A percentile compares a stretch with the other conserved stretches of the same genome.
phyloP scores from a whole-genome alignment of 2,329 filamentous ascomycete species.

The Celoporthe dispersa region DNA sequence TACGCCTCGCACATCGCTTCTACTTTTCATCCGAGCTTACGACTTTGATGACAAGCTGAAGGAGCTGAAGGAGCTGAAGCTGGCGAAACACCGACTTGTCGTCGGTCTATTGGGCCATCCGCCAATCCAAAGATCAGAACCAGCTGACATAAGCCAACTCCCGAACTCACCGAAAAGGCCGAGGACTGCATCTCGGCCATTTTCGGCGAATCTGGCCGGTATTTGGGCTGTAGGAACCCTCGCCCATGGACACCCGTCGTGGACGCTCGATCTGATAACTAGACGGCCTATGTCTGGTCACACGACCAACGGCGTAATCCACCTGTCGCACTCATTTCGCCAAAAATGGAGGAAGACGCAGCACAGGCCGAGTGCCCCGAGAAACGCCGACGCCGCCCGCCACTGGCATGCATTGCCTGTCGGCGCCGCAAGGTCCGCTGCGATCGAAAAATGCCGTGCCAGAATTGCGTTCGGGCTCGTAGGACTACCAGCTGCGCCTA shows the following conservation, averaged over 20 bases:
- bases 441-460: slow-evolving; percentile 46
- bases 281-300: not conserved
- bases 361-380: slow-evolving; percentile 4
- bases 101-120: not conserved
- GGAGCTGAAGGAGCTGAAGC: not conserved
- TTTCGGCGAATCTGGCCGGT: slow-evolving; percentile 1
- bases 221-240: not conserved
- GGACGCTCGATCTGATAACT: slow-evolving; percentile 2
- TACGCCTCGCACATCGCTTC: not conserved
- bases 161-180: not conserved
- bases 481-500: slow-evolving; percentile 41
- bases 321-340: not conserved
- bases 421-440: slow-evolving; percentile 50
- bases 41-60: not conserved
- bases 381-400: slow-evolving; percentile 31
- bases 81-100: not conserved
- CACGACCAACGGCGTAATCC: not conserved
- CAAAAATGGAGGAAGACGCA: slow-evolving; percentile 6
- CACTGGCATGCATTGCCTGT: slow-evolving; percentile 44
- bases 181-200: not conserved
- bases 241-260: not conserved
- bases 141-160: not conserved
- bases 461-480: slow-evolving; percentile 47
- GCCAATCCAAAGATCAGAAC: not conserved
- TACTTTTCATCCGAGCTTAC: not conserved